Evolutionary conservation across 495 filamentous ascomycete genomes (phyloP), one percentile per base, ranked within the genome.

Genomic region (Oleoguttula mirabilis): DNA sequence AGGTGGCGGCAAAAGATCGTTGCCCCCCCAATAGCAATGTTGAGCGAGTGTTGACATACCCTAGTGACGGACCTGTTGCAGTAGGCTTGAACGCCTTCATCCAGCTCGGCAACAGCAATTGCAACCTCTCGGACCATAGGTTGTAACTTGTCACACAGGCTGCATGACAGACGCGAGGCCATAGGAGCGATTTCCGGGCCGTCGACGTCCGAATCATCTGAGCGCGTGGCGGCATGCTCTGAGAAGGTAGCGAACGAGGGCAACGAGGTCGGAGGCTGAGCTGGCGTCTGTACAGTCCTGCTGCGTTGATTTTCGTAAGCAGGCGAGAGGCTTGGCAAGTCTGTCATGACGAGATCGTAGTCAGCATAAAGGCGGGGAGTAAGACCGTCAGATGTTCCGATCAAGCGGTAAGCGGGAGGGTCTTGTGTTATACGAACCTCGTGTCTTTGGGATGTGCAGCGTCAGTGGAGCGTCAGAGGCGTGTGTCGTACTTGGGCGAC

Each of bases 191-290:
- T 45, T 14, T 48, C 38, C 21, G 45, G 45, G 12, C 41, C 41
- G 24, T 39, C 47, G 16, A 39, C 33, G 4, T 39, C 47, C 3
- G 41, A 28, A 20, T 44, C 47, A 7, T 43, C 34, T 3, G 19
- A 10, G 4, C 47, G 34, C 7, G 7, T 45, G 2, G 47, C 32
- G 23, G n/a, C n/a, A n/a, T 51, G 42, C 20, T 45, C 30, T 14
- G 41, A 28, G 23, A 51, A 46, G 1, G 35, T 7, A n/a, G 47
- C 47, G 31, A 51, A 51, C 10, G 47, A 51, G 15, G 47, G 47
- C 24, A 51, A 36, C 24, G 47, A 51, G 10, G 43, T 46, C 21
- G 43, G 4, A 3, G 21, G 14, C 21, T 31, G 16, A 10, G 33
- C 31, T 10, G 34, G 5, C 6, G 23, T 39, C n/a, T 7, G 25